These are phyloP conservation scores for Alternaria ethzedia DNA, from an alignment of 2,329 filamentous ascomycete genomes.

Conservation along the genomic window DNA sequence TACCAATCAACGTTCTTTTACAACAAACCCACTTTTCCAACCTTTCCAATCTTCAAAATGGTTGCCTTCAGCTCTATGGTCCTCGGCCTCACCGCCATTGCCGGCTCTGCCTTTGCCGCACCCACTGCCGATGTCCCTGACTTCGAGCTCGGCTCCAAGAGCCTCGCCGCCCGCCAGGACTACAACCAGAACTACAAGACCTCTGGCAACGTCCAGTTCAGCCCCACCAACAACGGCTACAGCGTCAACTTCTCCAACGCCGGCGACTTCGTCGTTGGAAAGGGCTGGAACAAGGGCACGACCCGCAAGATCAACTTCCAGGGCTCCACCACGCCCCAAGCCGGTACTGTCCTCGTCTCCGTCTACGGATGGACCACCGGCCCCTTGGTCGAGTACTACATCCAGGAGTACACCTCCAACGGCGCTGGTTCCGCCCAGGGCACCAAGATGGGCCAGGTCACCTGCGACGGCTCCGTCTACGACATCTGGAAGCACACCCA, in stretches of 20 bases:
- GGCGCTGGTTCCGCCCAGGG: conserved; percentile 45
- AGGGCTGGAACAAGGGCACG: conserved; percentile 42
- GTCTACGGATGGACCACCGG: conserved; percentile 64
- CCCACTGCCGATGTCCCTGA: conserved; percentile 35
- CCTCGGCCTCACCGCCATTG: conserved; percentile 27
- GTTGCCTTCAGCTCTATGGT: conserved; percentile 33
- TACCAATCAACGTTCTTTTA: neutral
- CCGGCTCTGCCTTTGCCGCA: conserved; percentile 28
- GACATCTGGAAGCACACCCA: conserved; percentile 41
- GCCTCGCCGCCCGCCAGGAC: conserved; percentile 33
- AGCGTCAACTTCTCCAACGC: conserved; percentile 36
- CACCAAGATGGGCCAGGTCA: conserved; percentile 33
- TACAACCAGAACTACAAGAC: conserved; percentile 47
- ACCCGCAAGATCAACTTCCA: conserved; percentile 36
- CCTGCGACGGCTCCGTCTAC: conserved; percentile 39
- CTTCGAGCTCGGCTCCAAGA: conserved; percentile 34
- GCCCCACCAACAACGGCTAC: conserved; percentile 36
- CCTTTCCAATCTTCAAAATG: conserved; percentile 22
- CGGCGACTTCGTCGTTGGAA: conserved; percentile 41
- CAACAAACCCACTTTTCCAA: neutral
- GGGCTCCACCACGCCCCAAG: conserved; percentile 29
- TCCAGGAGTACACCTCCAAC: conserved; percentile 56
- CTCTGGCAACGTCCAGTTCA: conserved; percentile 37
- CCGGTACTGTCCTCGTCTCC: conserved; percentile 38
- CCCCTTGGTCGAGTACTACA: conserved; percentile 58